These are phyloP conservation scores for Prillingera fragicola DNA, from an alignment of 1,284 basidiomycete species.

Conservation along the genomic window DNA sequence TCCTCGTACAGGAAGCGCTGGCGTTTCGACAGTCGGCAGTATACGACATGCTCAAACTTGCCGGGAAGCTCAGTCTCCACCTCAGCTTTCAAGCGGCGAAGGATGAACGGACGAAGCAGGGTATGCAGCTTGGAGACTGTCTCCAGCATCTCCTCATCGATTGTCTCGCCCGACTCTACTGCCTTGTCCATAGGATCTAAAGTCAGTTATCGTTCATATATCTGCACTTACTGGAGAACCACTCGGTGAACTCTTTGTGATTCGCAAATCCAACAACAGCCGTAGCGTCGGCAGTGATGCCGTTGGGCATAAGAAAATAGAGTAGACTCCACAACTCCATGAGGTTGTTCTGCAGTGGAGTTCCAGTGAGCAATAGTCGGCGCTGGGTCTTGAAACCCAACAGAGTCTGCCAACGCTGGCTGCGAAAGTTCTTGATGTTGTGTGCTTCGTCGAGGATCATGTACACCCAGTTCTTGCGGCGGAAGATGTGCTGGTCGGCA, in stretches of 20 bases:
- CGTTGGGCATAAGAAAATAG: constrained; percentile 89
- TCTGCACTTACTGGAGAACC: constrained; percentile 81
- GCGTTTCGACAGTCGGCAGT: constrained; percentile 87
- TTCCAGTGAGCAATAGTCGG: constrained; percentile 82
- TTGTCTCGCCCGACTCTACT: constrained; percentile 72
- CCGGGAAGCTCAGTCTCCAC: constrained; percentile 93
- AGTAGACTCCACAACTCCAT: constrained; percentile 93
- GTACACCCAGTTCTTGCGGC: constrained; percentile 92
- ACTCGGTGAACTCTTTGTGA: constrained; percentile 88
- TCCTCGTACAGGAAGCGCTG: constrained; percentile 97
- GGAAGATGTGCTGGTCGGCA: constrained; percentile 88
- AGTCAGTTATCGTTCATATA: not conserved
- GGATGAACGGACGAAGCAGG: constrained; percentile 85
- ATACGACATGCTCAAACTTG: constrained; percentile 90
- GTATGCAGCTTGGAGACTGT: constrained; percentile 87
- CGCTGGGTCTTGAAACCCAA: constrained; percentile 90
- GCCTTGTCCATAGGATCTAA: constrained; percentile 88
- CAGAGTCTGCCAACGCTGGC: constrained; percentile 89
- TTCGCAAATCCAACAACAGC: constrained; percentile 78
- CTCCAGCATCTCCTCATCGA: constrained; percentile 79
- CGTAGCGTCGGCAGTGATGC: constrained; percentile 48
- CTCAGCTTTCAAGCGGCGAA: constrained; percentile 88
- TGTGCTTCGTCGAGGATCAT: constrained; percentile 96
- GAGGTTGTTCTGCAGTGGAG: constrained; percentile 90
- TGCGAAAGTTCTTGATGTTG: constrained; percentile 98